Percentiles rank a stretch among this genome's conserved stretches.
phyloP scores from a whole-genome alignment of 805 yeast genomes.

The Monosporozyma solicola region DNA sequence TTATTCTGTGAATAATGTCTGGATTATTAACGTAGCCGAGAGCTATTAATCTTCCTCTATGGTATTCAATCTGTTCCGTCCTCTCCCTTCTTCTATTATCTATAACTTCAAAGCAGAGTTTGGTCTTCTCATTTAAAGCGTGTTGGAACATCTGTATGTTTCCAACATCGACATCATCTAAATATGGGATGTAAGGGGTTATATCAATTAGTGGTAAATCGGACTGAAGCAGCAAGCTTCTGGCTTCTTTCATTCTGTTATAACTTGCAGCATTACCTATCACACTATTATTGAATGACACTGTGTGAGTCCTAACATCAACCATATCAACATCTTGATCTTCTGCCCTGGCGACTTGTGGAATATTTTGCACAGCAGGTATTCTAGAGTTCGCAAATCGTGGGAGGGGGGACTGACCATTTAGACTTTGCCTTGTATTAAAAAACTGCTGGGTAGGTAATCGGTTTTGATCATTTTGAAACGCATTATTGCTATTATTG shows the following conservation, averaged over 20 bases:
- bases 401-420: background rate
- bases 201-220: background rate
- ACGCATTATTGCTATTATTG: background rate
- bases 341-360: background rate
- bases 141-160: constrained; percentile 19
- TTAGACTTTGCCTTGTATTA: background rate
- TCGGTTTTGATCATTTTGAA: background rate
- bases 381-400: background rate
- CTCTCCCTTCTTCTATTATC: constrained; percentile 21
- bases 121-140: constrained; percentile 17
- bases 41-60: constrained; percentile 15
- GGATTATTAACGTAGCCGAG: constrained; percentile 13
- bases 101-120: constrained; percentile 17
- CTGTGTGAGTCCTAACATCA: background rate
- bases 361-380: background rate
- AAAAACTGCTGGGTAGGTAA: background rate
- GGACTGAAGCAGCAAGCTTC: background rate
- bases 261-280: background rate
- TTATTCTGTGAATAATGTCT: constrained; percentile 14
- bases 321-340: background rate
- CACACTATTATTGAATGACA: background rate
- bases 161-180: constrained; percentile 11
- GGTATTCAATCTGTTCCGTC: constrained; percentile 18
- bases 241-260: background rate
- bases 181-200: background rate